These are phyloP conservation scores for Lactuca sativa DNA, from an alignment of 129 eudicot genomes.

Conservation along the genomic window DNA sequence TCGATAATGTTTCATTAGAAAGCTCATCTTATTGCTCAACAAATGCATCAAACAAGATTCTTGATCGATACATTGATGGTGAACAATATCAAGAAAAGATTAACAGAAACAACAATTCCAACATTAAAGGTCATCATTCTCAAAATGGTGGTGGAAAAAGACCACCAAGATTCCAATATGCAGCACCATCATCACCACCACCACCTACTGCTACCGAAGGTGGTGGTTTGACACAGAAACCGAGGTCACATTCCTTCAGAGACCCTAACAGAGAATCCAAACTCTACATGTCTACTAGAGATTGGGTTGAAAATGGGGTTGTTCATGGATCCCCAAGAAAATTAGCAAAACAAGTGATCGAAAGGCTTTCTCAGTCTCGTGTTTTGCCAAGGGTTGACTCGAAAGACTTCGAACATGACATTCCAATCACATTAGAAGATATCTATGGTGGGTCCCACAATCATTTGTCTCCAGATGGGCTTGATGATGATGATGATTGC, in stretches of 20 bases:
- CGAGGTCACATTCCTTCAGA: slow-evolving; percentile 76
- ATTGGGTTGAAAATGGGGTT: slow-evolving; percentile 54
- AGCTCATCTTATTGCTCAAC: slow-evolving; percentile 70
- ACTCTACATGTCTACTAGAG: slow-evolving; percentile 46
- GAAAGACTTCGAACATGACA: slow-evolving; percentile 50
- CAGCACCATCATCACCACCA: slow-evolving; percentile 47
- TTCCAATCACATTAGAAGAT: slow-evolving; percentile 88
- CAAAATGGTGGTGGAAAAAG: slow-evolving; percentile 41
- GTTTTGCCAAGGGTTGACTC: slow-evolving; percentile 43
- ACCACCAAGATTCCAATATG: slow-evolving; percentile 64
- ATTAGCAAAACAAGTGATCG: slow-evolving; percentile 84
- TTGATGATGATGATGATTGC: slow-evolving; percentile 27
- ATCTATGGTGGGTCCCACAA: slow-evolving; percentile 51
- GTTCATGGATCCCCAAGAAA: slow-evolving; percentile 68
- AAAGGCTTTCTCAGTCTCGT: slow-evolving; percentile 83
- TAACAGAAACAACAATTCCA: slow-evolving; percentile 27
- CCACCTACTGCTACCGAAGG: slow-evolving; percentile 16
- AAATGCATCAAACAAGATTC: slow-evolving; percentile 66
- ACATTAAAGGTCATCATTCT: slow-evolving; percentile 35
- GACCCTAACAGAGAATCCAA: slow-evolving; percentile 49
- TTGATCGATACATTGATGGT: slow-evolving; percentile 94
- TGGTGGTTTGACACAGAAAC: slow-evolving; percentile 49
- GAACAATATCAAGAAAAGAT: slow-evolving; percentile 67
- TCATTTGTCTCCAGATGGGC: slow-evolving; percentile 34
- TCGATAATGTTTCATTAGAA: slow-evolving; percentile 51